Base-by-base conservation (phyloP, 495 filamentous ascomycete species). In the Aspergillus indologenus region DNA sequence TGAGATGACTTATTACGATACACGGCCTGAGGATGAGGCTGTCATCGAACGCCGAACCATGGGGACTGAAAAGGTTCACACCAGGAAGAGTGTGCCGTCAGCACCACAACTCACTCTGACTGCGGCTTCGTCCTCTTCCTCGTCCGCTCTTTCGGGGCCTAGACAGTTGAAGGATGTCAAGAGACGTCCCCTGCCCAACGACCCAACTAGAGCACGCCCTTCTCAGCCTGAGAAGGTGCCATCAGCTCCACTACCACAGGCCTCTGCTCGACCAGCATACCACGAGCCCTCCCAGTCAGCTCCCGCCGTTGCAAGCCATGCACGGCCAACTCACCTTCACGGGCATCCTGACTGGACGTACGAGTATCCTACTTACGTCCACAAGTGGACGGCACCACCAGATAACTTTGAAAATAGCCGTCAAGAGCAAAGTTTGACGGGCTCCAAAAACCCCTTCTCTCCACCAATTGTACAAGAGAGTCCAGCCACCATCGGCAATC, bases 1-100 rank as follows among this genome's bases (percentile, higher is more conserved):
- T 44, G 94, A 99, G 71, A 87, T 96, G 72, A 98, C 94, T 23
- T 99, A 90, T 73, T 98, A 96, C 73, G 94, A 99, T 70, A 87
- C 82, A 40, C 85, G 93, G 15, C 87, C 90, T 34, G 91, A 91
- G 72, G 83, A 86, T 17, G 89, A 89, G 61, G 81, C 83, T 49
- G 65, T 79, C 19, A 80, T 75, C 34, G 82, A 83, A 53, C 83
- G 80, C 61, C 76, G 80, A 58, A 82, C 78, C 45, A 77, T 81
- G 61, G 70, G 69, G 0, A 67, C 67, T 6, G 76, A 78, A 40
- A 74, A 67, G 40, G 57, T 66, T 19, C 65, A 70, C 24, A 57
- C 60, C 45, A 78, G 69, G 45, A n/a, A 67, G 8, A 56, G 52
- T 26, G 57, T 44, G 24, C 56, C 54, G 31, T 56, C 50, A 2